phyloP scores from a whole-genome alignment of 2,329 filamentous ascomycete genomes.

The Coniochaeta hoffmannii region DNA sequence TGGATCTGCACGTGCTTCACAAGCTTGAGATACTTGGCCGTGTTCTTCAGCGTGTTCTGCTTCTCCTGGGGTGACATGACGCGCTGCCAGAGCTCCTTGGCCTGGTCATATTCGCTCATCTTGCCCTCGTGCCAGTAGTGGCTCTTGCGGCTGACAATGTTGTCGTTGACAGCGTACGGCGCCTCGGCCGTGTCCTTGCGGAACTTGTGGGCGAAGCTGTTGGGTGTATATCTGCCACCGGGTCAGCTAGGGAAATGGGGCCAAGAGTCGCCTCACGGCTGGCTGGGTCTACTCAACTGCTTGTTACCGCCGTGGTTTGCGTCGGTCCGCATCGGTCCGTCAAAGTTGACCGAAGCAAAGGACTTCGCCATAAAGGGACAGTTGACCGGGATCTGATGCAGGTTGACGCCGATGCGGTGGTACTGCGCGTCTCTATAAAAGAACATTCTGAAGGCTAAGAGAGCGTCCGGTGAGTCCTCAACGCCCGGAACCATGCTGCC shows the following conservation, averaged over 20 bases:
- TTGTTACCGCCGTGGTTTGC: slow-evolving; percentile 32
- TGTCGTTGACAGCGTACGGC: slow-evolving; percentile 40
- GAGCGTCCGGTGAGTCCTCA: slow-evolving; percentile 36
- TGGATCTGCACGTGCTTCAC: slow-evolving; percentile 35
- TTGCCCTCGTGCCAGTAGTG: slow-evolving; percentile 49
- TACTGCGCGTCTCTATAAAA: slow-evolving; percentile 43
- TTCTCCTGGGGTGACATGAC: slow-evolving; percentile 38
- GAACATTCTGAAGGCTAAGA: slow-evolving; percentile 42
- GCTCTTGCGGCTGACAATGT: slow-evolving; percentile 40
- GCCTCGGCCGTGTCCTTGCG: slow-evolving; percentile 41
- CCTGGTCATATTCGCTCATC: slow-evolving; percentile 43
- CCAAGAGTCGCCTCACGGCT: no score
- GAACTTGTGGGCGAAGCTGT: slow-evolving; percentile 44
- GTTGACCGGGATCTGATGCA: slow-evolving; percentile 39
- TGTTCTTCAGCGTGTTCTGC: slow-evolving; percentile 40
- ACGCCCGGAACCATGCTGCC: slow-evolving; percentile 43
- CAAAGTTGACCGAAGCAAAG: slow-evolving; percentile 10
- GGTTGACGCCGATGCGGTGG: slow-evolving; percentile 43
- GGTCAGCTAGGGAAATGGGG: not conserved
- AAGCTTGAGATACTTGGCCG: slow-evolving; percentile 33
- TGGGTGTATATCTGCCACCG: slow-evolving; percentile 45
- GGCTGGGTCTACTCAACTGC: no score
- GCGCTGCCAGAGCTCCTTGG: slow-evolving; percentile 36
- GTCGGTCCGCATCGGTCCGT: slow-evolving; percentile 10
- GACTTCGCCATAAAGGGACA: slow-evolving; percentile 17